Conservation (phyloP, 2,329 filamentous ascomycete species). For the Fusarium armeniacum region DNA sequence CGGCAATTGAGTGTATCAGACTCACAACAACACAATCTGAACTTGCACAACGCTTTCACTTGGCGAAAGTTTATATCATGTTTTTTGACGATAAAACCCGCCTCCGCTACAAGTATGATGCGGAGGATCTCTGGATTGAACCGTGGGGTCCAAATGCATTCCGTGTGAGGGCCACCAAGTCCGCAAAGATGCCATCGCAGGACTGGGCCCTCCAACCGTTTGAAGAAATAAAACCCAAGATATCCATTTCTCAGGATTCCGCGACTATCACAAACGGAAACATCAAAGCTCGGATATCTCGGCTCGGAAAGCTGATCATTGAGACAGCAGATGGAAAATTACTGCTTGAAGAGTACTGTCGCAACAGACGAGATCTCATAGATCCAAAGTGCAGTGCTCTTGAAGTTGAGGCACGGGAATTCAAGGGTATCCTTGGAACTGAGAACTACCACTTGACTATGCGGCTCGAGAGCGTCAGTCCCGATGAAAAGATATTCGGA, state of each 20-base stretch:
- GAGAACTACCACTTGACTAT: constrained; percentile 69
- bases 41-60: not conserved
- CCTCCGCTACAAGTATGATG: constrained; percentile 23
- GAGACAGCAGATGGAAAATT: constrained; percentile 48
- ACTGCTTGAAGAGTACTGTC: constrained; percentile 53
- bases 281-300: constrained; percentile 50
- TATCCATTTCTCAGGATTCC: constrained; percentile 1
- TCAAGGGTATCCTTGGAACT: constrained; percentile 64
- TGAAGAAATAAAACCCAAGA: constrained; percentile 7
- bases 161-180: constrained; percentile 19
- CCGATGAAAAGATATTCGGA: constrained; percentile 73
- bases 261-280: constrained; percentile 48
- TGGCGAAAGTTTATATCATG: not conserved
- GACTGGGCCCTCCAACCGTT: constrained; percentile 24
- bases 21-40: not conserved
- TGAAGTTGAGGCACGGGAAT: constrained; percentile 69
- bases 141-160: constrained; percentile 26
- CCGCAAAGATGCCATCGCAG: constrained; percentile 9
- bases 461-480: constrained; percentile 68
- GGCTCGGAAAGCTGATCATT: constrained; percentile 51
- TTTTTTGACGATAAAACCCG: constrained; percentile 27
- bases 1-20: not conserved
- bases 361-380: constrained; percentile 56
- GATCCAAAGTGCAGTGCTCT: constrained; percentile 73
- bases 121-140: constrained; percentile 25